Percentiles rank a stretch among this genome's conserved stretches.
These are phyloP conservation scores for Bipolaris bicolor DNA, from an alignment of 2,329 filamentous ascomycete species.

Conservation along the genomic window DNA sequence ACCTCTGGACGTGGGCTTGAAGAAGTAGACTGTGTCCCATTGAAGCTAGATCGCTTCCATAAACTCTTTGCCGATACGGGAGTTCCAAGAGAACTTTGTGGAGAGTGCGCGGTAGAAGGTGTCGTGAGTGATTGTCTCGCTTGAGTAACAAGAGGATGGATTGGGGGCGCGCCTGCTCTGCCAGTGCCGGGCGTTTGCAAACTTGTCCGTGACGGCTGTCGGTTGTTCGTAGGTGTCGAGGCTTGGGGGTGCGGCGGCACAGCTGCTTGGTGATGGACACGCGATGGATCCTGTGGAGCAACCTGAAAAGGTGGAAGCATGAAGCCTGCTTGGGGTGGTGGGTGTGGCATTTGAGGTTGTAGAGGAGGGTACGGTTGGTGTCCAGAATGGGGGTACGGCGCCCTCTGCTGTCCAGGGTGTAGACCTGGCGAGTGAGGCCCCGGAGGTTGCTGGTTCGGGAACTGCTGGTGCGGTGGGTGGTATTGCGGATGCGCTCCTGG, in stretches of 20 bases:
- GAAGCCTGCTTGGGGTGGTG: constrained; percentile 52
- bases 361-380: constrained; percentile 41
- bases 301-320: constrained; percentile 58
- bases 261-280: constrained; percentile 43
- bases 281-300: constrained; percentile 52
- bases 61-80: constrained; percentile 40
- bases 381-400: constrained; percentile 40
- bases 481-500: constrained; percentile 36
- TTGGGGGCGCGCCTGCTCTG: constrained; percentile 25
- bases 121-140: constrained; percentile 37
- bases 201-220: constrained; percentile 20
- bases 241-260: constrained; percentile 34
- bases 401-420: constrained; percentile 37
- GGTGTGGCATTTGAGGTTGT: constrained; percentile 42
- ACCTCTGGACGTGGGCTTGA: constrained; percentile 32
- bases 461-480: constrained; percentile 38
- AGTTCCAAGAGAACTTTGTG: constrained; percentile 33
- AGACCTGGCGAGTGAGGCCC: constrained; percentile 42
- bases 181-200: constrained; percentile 24
- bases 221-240: constrained; percentile 37
- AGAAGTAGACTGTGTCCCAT: constrained; percentile 21
- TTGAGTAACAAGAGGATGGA: constrained; percentile 34
- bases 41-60: constrained; percentile 36
- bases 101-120: constrained; percentile 32
- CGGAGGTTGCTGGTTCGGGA: constrained; percentile 31